Percentiles rank a stretch among this genome's conserved stretches.
phyloP scores from a whole-genome alignment of 176 grass and related monocot genomes.

The Ensete ventricosum region DNA sequence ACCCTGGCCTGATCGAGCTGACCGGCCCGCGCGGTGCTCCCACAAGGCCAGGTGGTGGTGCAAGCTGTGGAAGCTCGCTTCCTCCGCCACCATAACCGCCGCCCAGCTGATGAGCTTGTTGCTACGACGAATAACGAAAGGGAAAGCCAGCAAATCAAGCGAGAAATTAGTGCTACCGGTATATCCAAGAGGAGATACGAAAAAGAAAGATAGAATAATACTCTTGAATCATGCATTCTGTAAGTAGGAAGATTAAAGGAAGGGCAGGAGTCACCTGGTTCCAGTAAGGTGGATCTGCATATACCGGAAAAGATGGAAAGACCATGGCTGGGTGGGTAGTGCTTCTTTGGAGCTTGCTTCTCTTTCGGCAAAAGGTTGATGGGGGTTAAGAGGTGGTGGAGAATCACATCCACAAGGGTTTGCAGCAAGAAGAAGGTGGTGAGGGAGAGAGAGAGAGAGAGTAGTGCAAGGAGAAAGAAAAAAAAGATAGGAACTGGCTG shows the following conservation, averaged over 20 bases:
- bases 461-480: no score
- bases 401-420: background rate
- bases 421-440: background rate
- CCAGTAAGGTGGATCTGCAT: slow-evolving; percentile 6
- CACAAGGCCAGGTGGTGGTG: background rate
- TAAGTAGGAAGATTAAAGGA: background rate
- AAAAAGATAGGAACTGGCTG: background rate
- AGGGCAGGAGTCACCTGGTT: slow-evolving; percentile 2
- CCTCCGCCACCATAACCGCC: background rate
- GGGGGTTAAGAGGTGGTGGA: background rate
- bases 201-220: background rate
- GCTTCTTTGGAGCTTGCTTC: background rate
- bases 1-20: background rate
- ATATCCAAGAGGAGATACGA: background rate
- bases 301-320: slow-evolving; percentile 3
- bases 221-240: background rate
- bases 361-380: background rate
- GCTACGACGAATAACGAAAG: background rate
- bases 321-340: background rate
- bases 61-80: background rate
- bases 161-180: background rate
- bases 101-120: background rate
- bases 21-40: background rate
- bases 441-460: background rate
- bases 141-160: background rate